Evolutionary conservation across 306 rosid genomes (phyloP).

Genomic region (Cicer pinnatifidum): DNA sequence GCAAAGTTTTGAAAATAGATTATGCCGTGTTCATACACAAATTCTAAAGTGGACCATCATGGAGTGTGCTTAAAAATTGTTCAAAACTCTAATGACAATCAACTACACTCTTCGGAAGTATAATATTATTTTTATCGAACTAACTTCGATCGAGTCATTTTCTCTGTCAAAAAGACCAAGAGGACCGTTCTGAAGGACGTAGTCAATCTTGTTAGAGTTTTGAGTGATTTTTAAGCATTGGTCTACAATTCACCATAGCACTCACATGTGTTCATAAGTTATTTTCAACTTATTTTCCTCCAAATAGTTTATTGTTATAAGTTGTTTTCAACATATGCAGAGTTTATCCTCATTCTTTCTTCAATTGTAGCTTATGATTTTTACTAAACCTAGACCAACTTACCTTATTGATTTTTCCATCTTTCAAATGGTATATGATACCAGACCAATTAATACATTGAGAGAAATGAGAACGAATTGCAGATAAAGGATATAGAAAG

Average conservation of each 20-base stretch:
- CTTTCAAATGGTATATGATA: constrained; percentile 77
- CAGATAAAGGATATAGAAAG: constrained; percentile 85
- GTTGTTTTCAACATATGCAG: not conserved
- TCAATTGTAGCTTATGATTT: too few species aligned
- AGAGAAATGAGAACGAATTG: constrained; percentile 85
- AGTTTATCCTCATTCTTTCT: not conserved
- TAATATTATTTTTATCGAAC: too few species aligned
- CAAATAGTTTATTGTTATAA: not conserved
- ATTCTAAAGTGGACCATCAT: too few species aligned
- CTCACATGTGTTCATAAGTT: not conserved
- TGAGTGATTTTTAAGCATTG: too few species aligned
- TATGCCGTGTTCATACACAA: not conserved
- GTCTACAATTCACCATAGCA: too few species aligned
- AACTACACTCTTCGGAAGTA: too few species aligned
- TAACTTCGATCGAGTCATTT: too few species aligned
- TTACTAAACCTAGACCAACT: constrained; percentile 34
- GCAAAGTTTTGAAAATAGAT: not conserved
- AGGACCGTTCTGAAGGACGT: too few species aligned
- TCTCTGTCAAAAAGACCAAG: too few species aligned
- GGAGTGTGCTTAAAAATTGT: too few species aligned
- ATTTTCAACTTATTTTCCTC: not conserved
- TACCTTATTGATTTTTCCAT: constrained; percentile 88
- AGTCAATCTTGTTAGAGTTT: too few species aligned
- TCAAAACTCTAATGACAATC: too few species aligned
- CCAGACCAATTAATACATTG: constrained; percentile 99